Evolutionary conservation across 2,329 filamentous ascomycete genomes (phyloP).

Genomic region (Diplodia scrobiculata): DNA sequence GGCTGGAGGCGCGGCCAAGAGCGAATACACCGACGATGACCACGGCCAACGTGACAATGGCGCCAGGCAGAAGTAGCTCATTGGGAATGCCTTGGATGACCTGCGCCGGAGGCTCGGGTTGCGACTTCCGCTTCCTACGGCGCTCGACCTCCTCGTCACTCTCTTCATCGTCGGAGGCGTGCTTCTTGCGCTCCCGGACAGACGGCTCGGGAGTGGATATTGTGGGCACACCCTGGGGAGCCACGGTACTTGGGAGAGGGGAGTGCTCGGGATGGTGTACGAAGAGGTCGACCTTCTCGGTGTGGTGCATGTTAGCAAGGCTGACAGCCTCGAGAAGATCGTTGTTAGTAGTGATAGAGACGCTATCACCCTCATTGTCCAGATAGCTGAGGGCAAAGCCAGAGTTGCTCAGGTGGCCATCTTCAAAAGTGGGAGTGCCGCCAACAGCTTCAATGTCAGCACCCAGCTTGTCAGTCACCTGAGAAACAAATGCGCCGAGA

Average conservation of each 20-base stretch:
- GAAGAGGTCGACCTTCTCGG: slow-evolving; percentile 95
- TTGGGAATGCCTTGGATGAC: slow-evolving; percentile 91
- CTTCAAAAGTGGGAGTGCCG: slow-evolving; percentile 73
- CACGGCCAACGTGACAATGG: slow-evolving; percentile 90
- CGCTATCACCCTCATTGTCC: slow-evolving; percentile 94
- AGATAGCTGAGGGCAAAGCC: slow-evolving; percentile 94
- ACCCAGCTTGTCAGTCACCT: slow-evolving; percentile 82
- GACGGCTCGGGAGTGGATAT: slow-evolving; percentile 56
- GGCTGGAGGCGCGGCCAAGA: slow-evolving; percentile 67
- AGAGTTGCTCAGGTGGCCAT: slow-evolving; percentile 72
- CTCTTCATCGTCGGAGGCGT: slow-evolving; percentile 56
- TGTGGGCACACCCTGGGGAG: slow-evolving; percentile 57
- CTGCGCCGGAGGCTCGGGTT: slow-evolving; percentile 62
- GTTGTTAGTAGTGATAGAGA: slow-evolving; percentile 94
- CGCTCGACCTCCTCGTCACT: slow-evolving; percentile 57
- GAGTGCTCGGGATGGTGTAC: slow-evolving; percentile 91
- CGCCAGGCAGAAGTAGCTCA: slow-evolving; percentile 87
- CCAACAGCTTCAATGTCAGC: slow-evolving; percentile 80
- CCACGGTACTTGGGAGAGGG: slow-evolving; percentile 67
- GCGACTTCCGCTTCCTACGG: slow-evolving; percentile 46
- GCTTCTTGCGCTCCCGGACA: slow-evolving; percentile 50
- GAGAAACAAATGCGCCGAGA: slow-evolving; percentile 73
- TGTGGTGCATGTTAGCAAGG: slow-evolving; percentile 72
- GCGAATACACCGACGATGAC: slow-evolving; percentile 94
- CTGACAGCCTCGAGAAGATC: slow-evolving; percentile 88